These are phyloP conservation scores for Suhomyces bribrorum DNA, from an alignment of 1,139 yeast species.

Conservation along the genomic window DNA sequence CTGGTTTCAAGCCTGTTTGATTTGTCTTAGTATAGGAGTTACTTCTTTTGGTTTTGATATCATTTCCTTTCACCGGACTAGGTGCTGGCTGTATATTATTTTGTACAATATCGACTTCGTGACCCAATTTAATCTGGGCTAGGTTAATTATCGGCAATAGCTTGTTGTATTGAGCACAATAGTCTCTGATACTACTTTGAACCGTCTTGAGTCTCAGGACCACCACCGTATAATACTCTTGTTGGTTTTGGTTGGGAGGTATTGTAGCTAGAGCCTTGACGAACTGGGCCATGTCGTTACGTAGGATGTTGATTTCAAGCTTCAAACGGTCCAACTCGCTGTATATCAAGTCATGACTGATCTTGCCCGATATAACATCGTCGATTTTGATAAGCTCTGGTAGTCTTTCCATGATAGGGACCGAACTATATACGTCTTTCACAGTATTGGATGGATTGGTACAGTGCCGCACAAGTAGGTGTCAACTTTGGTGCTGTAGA, in stretches of 20 bases:
- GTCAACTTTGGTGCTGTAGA: no score
- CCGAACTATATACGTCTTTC: no score
- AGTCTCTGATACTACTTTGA: constrained; percentile 42
- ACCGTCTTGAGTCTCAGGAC: constrained; percentile 35
- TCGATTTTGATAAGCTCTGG: constrained; percentile 47
- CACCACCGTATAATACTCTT: constrained; percentile 36
- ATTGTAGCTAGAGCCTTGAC: constrained; percentile 42
- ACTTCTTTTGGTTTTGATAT: constrained; percentile 5
- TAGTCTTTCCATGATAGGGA: constrained; percentile 25
- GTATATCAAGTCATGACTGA: constrained; percentile 40
- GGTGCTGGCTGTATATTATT: constrained; percentile 22
- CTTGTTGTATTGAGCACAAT: constrained; percentile 46
- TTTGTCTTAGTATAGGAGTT: constrained; percentile 6
- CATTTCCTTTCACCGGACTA: constrained; percentile 2
- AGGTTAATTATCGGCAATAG: constrained; percentile 51
- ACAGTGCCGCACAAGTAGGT: no score
- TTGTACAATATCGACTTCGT: constrained; percentile 42
- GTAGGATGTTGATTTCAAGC: constrained; percentile 43
- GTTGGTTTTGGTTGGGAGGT: constrained; percentile 37
- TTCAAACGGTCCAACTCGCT: constrained; percentile 45
- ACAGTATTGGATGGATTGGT: no score
- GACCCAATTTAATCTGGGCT: constrained; percentile 51
- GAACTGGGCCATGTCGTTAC: constrained; percentile 47
- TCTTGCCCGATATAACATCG: constrained; percentile 47
- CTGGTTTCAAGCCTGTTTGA: constrained; percentile 1